A percentile compares a stretch with the other conserved stretches of the same genome.
These are phyloP conservation scores for Ustilago shanxiensis DNA, from an alignment of 1,284 basidiomycete species.

Conservation along the genomic window DNA sequence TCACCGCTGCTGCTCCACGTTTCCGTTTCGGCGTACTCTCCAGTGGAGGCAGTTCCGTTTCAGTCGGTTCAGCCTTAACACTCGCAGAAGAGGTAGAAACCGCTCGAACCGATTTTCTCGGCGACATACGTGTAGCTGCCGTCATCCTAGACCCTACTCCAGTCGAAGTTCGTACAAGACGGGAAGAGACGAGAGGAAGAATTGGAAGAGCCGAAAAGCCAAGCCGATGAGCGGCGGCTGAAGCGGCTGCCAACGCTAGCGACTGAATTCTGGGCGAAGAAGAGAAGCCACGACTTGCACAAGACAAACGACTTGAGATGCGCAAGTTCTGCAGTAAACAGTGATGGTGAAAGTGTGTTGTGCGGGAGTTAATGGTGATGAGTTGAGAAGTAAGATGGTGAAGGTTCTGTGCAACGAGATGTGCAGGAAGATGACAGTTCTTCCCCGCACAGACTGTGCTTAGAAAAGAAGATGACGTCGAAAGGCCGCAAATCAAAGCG, in stretches of 20 bases:
- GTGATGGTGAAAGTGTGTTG: too few relatives aligned
- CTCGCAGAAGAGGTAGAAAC: conserved; percentile 16
- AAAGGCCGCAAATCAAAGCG: background rate
- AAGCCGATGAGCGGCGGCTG: conserved; percentile 24
- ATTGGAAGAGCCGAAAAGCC: background rate
- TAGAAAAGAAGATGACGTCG: conserved; percentile 23
- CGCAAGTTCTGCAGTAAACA: too few relatives aligned
- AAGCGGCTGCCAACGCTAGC: background rate
- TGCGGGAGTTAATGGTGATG: too few relatives aligned
- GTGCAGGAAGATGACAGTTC: background rate
- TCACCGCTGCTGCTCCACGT: conserved; percentile 4
- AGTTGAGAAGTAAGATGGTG: too few relatives aligned
- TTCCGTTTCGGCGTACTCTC: conserved; percentile 19
- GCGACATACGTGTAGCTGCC: conserved; percentile 12
- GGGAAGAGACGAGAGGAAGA: background rate
- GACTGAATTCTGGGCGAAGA: conserved; percentile 33
- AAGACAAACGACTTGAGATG: too few relatives aligned
- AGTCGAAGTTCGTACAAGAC: background rate
- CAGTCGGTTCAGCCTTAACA: conserved; percentile 15
- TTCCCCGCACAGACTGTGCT: background rate
- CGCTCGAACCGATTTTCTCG: conserved; percentile 7
- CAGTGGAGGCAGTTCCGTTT: conserved; percentile 9
- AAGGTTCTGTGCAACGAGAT: background rate
- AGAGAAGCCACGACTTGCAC: too few relatives aligned
- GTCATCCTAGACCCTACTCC: background rate